Base-by-base conservation (phyloP, 1,284 basidiomycete species). In the Pseudozyma tsukubaensis region DNA sequence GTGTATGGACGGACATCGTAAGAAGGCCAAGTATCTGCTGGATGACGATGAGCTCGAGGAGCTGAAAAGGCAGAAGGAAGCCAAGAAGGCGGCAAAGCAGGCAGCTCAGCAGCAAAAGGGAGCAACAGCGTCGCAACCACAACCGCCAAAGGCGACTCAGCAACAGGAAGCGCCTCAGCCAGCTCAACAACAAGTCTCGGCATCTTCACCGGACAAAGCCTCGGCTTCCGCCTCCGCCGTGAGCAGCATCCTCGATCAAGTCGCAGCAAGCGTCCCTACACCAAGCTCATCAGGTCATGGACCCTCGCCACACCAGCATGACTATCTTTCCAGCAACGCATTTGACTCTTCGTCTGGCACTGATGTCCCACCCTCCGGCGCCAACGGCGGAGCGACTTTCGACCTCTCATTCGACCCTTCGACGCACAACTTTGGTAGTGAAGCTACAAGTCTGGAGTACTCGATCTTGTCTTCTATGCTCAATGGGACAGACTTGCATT, bases 1-100 rank as follows among this genome's bases (percentile, higher is more conserved):
- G 66, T 99, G 96, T 83, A 91, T 91, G 40, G 96, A 99, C 83
- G 96, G 96, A 0, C 92, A 93, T 74, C 89, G 96, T 76, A 99
- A 99, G 87, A 97, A 97, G 86, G 96, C 96, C 24, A 99, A 99
- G 85, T 99, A 98, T 85, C 89, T 84, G 48, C 72, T 84, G 11
- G 82, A 82, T 37, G 83, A 84, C 36, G 81, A 83, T 34, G 83
- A 83, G 58, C 59, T 83, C 21, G 77, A 71, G 37, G 76, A 75
- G 55, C 62, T 79, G 43, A 77, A 76, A 36, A 50, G 68, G 7
- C 66, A 77, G 18, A 80, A 79, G 59, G 77, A 73, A 44, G 58
- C 45, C 19, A 75, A 78, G 54, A 73, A 74, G 52, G 59, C 59
- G 14, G 73, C 70, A 14, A 73, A 65, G 56, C 74, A 61, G 21